Evolutionary conservation across 768 basidiomycete species (phyloP).

Genomic region (Kwoniella pini): DNA sequence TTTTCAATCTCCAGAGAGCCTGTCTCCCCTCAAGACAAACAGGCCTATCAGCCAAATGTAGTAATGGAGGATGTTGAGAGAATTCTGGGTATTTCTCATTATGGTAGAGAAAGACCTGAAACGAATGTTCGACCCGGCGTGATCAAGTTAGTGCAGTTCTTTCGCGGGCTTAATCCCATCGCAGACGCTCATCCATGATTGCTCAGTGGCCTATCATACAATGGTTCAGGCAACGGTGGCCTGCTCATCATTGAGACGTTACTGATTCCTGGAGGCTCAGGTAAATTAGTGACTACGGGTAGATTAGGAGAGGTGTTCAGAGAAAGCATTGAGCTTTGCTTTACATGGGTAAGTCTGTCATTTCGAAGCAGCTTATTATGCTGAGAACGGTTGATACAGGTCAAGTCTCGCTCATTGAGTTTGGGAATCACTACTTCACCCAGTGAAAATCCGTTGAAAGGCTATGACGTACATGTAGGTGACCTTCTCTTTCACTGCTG

Average conservation of each 20-base stretch:
- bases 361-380: background rate
- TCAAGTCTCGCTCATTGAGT: slow-evolving; percentile 62
- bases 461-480: slow-evolving; percentile 72
- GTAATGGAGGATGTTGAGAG: slow-evolving; percentile 73
- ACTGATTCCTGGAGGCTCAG: slow-evolving; percentile 68
- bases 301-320: slow-evolving; percentile 87
- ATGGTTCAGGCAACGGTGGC: slow-evolving; percentile 50
- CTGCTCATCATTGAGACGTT: slow-evolving; percentile 78
- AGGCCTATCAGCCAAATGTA: slow-evolving; percentile 65
- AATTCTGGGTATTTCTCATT: slow-evolving; percentile 70
- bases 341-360: slow-evolving; percentile 74
- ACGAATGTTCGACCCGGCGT: slow-evolving; percentile 72
- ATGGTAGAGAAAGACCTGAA: slow-evolving; percentile 65
- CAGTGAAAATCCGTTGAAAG: slow-evolving; percentile 59
- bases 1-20: slow-evolving; percentile 67
- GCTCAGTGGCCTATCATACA: slow-evolving; percentile 51
- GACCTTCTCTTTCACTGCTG: too few species aligned
- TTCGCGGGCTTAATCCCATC: background rate
- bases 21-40: slow-evolving; percentile 29
- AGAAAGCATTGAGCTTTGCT: slow-evolving; percentile 83
- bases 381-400: slow-evolving; percentile 17
- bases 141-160: slow-evolving; percentile 58
- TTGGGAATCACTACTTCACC: slow-evolving; percentile 42
- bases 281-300: slow-evolving; percentile 75
- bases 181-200: background rate